A percentile compares a stretch with the other conserved stretches of the same genome.
Evolutionary conservation across 2,329 filamentous ascomycete genomes (phyloP).

Genomic region (Colletotrichum sp.): DNA sequence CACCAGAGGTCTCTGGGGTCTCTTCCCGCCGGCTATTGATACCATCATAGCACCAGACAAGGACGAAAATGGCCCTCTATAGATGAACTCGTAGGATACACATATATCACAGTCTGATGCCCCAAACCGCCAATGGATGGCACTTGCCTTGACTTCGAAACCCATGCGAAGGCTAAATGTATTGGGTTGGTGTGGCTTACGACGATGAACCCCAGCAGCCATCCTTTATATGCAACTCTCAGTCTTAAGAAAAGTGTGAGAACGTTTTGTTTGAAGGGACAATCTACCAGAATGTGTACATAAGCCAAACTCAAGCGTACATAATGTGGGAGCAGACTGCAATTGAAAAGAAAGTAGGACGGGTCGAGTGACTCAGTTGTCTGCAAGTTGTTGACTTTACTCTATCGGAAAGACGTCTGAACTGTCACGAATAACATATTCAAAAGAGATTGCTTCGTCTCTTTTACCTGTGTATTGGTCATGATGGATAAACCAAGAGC

Average conservation of each 20-base stretch:
- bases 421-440: neutral
- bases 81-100: neutral
- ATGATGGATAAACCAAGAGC: neutral
- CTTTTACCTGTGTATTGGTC: neutral
- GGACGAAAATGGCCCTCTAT: neutral
- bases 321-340: neutral
- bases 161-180: too few species aligned
- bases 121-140: neutral
- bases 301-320: neutral
- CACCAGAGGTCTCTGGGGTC: neutral
- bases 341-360: neutral
- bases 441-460: neutral
- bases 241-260: neutral
- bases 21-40: neutral
- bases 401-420: neutral
- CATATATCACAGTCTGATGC: neutral
- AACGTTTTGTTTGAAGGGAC: neutral
- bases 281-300: neutral
- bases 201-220: neutral
- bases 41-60: neutral
- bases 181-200: neutral
- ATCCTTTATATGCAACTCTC: neutral
- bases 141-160: neutral
- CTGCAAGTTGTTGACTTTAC: neutral
- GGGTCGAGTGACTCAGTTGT: neutral